A percentile compares a stretch with the other conserved stretches of the same genome.
phyloP scores from a whole-genome alignment of 1,284 basidiomycete species.

The Melanopsichium pennsylvanicum region DNA sequence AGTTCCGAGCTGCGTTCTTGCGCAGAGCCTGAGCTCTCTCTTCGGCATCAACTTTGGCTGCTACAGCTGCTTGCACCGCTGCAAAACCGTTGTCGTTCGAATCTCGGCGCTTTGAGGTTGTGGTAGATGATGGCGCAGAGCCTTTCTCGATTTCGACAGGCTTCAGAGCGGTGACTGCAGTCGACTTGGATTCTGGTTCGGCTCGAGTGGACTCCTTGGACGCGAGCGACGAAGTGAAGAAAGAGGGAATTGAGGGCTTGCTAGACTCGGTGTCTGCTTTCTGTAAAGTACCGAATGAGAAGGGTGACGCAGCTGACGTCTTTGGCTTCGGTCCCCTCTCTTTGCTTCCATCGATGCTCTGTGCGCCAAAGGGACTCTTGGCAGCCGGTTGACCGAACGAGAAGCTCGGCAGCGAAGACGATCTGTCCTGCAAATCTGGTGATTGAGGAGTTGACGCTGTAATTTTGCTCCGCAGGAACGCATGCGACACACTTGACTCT shows the following conservation, averaged over 20 bases:
- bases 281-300: slow-evolving; percentile 12
- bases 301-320: slow-evolving; percentile 1
- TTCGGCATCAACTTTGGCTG: slow-evolving; percentile 12
- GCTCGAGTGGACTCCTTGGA: neutral
- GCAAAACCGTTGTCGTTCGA: slow-evolving; percentile 5
- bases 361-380: neutral
- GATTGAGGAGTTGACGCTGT: neutral
- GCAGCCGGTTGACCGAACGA: slow-evolving; percentile 15
- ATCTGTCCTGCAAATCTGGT: neutral
- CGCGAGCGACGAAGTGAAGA: slow-evolving; percentile 11
- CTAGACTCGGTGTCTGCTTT: neutral
- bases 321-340: neutral
- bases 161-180: neutral
- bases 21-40: slow-evolving; percentile 12
- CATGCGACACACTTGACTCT: neutral
- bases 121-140: neutral
- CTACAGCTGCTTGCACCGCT: slow-evolving; percentile 15
- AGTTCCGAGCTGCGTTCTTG: slow-evolving; percentile 8
- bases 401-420: slow-evolving; percentile 17
- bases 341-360: neutral
- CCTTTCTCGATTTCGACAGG: neutral
- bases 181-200: neutral
- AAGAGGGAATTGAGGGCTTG: slow-evolving; percentile 22
- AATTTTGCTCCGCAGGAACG: slow-evolving; percentile 9
- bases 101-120: slow-evolving; percentile 17